Conservation (phyloP, 2,329 filamentous ascomycete genomes). For the Aspergillus fijiensis region DNA sequence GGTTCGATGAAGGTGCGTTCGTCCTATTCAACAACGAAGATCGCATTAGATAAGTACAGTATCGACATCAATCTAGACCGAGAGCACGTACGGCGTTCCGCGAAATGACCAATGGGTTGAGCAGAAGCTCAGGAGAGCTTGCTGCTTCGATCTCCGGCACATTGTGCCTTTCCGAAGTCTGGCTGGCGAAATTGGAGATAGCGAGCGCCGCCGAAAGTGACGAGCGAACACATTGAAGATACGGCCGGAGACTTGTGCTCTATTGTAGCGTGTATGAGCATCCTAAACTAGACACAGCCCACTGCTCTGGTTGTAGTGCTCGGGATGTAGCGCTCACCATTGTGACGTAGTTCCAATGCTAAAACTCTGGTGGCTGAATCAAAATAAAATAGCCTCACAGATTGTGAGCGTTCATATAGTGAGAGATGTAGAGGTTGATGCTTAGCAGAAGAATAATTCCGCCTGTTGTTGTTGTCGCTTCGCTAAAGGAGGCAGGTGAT, state of each 20-base stretch:
- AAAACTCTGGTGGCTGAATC: background rate
- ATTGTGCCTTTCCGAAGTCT: conserved; percentile 95
- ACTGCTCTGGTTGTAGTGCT: background rate
- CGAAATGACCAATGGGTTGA: conserved; percentile 86
- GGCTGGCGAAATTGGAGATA: conserved; percentile 94
- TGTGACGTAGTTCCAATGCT: background rate
- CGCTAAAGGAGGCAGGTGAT: background rate
- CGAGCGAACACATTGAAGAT: conserved; percentile 92
- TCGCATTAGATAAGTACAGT: background rate
- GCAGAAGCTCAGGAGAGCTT: conserved; percentile 87
- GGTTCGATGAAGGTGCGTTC: conserved; percentile 96
- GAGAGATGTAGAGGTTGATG: background rate
- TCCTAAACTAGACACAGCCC: background rate
- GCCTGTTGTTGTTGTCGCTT: conserved; percentile 6
- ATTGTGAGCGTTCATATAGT: background rate
- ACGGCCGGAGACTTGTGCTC: conserved; percentile 78
- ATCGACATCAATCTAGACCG: background rate
- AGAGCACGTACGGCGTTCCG: conserved; percentile 59
- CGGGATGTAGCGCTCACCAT: conserved; percentile 14
- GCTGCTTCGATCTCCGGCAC: conserved; percentile 95
- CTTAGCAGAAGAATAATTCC: background rate
- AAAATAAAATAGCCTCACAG: background rate
- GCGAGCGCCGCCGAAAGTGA: conserved; percentile 92
- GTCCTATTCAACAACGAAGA: conserved; percentile 60
- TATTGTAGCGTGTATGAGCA: conserved; percentile 15